phyloP scores from a whole-genome alignment of 208 protist species.

The Trypanosoma vivax region DNA sequence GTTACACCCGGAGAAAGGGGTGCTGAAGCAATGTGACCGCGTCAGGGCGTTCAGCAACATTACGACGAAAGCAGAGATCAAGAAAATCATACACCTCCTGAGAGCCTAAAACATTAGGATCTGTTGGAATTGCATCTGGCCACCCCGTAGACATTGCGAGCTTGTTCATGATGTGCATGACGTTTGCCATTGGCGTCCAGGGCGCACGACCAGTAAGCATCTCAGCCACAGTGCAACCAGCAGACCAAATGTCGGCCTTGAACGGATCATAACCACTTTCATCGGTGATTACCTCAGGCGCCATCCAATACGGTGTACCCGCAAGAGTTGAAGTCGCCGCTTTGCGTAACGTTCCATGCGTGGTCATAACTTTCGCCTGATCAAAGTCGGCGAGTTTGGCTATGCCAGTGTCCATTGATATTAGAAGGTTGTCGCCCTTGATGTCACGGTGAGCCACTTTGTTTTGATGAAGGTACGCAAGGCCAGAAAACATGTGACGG shows the following conservation, averaged over 20 bases:
- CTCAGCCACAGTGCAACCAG: slow-evolving; percentile 86
- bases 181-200: slow-evolving; percentile 76
- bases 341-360: slow-evolving; percentile 73
- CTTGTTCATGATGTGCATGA: slow-evolving; percentile 92
- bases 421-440: slow-evolving; percentile 90
- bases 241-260: slow-evolving; percentile 89
- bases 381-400: slow-evolving; percentile 98
- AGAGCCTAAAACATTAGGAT: slow-evolving; percentile 63
- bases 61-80: slow-evolving; percentile 78
- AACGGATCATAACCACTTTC: slow-evolving; percentile 88
- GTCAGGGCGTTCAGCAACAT: slow-evolving; percentile 65
- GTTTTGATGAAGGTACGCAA: slow-evolving; percentile 85
- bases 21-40: slow-evolving; percentile 67
- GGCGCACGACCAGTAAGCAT: slow-evolving; percentile 85
- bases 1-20: slow-evolving; percentile 57
- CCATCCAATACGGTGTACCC: slow-evolving; percentile 90
- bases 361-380: slow-evolving; percentile 92
- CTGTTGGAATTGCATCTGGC: slow-evolving; percentile 84
- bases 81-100: slow-evolving; percentile 81
- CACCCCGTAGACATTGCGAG: slow-evolving; percentile 82
- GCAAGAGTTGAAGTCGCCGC: slow-evolving; percentile 82
- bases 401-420: slow-evolving; percentile 89
- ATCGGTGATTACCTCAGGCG: slow-evolving; percentile 87
- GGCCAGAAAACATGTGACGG: slow-evolving; percentile 81
- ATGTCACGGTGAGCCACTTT: slow-evolving; percentile 88